Percentiles rank a stretch among this genome's conserved stretches.
These are phyloP conservation scores for Nepenthes gracilis DNA, from an alignment of 148 eudicot species.

Conservation along the genomic window DNA sequence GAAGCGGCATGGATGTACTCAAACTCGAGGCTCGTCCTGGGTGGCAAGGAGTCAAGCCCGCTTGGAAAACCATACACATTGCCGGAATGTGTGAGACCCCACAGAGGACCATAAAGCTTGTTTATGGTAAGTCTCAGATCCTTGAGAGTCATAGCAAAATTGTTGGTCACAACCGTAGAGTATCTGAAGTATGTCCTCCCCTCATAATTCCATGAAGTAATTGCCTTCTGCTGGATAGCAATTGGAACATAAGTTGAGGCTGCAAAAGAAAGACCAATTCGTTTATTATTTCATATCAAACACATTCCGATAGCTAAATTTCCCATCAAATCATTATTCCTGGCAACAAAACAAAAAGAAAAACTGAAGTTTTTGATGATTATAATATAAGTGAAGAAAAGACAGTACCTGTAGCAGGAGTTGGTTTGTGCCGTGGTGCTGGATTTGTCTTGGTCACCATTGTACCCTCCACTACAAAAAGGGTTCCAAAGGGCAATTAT, in stretches of 20 bases:
- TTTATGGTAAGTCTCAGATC: constrained; percentile 45
- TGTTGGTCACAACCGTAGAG: constrained; percentile 66
- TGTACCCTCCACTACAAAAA: constrained; percentile 25
- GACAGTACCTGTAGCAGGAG: constrained; percentile 41
- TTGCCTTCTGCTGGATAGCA: constrained; percentile 46
- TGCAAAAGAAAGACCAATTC: constrained; percentile 13
- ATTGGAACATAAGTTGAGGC: constrained; percentile 32
- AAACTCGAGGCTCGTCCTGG: constrained; percentile 78
- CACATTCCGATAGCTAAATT: too few species aligned
- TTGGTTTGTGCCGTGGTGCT: neutral
- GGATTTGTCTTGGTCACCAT: constrained; percentile 10
- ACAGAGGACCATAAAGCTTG: constrained; percentile 79
- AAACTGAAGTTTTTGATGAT: neutral
- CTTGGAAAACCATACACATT: constrained; percentile 57
- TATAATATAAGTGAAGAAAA: neutral
- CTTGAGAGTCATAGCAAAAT: constrained; percentile 52
- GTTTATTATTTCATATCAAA: neutral
- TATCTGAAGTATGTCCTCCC: constrained; percentile 84
- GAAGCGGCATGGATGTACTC: constrained; percentile 71
- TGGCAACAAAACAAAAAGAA: neutral
- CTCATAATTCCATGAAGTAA: constrained; percentile 48
- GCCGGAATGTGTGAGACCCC: constrained; percentile 64
- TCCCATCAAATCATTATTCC: too few species aligned
- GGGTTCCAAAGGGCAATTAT: neutral
- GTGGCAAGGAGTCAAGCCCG: constrained; percentile 55